Base-by-base conservation (phyloP, 305 asterid species). In the Ajuga reptans region DNA sequence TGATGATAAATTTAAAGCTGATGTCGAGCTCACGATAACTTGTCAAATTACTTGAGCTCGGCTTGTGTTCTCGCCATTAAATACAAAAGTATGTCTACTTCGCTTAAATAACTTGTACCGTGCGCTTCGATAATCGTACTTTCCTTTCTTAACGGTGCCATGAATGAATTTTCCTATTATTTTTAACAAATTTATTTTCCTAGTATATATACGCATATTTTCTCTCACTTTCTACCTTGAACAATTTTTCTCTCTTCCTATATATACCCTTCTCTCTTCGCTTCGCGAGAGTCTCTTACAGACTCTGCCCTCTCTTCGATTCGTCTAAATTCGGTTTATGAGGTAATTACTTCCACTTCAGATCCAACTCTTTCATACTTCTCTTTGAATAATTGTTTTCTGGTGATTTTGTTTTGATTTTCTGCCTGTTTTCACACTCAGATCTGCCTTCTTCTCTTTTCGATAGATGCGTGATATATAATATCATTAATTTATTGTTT, bases 321-420 rank as follows among this genome's bases (percentile, higher is more conserved):
- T 75, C 55, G 71, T 69, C 77, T 79, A 57, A 72, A 64, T 41
- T 49, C 79, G 83, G 88, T 84, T 84, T 84, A 81, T 84, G 88
- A 84, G 88, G 86, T 81, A 78, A 73, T 12, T 58, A 7, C 10
- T 57, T 66, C 52, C 16, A 11, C 36, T 58, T n/a, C 33, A 64
- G 34, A 70, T 79, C 75, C 34, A 12, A 4, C 49, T 29, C 11
- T 5, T 5, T n/a, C n/a, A n/a, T n/a, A n/a, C n/a, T n/a, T n/a
- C n/a, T n/a, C n/a, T n/a, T n/a, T n/a, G n/a, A n/a, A n/a, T n/a
- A n/a, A n/a, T n/a, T 4, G 6, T 24, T 21, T 9, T 24, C 7
- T 17, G 58, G 12, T 43, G 11, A 2, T 36, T 50, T 49, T 56
- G 4, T 16, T 49, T 27, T 29, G 12, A 21, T 49, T 62, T n/a